Evolutionary conservation across 1,284 basidiomycete genomes (phyloP), one percentile per base, ranked within the genome.

Genomic region (Cryptococcus deneoformans): DNA sequence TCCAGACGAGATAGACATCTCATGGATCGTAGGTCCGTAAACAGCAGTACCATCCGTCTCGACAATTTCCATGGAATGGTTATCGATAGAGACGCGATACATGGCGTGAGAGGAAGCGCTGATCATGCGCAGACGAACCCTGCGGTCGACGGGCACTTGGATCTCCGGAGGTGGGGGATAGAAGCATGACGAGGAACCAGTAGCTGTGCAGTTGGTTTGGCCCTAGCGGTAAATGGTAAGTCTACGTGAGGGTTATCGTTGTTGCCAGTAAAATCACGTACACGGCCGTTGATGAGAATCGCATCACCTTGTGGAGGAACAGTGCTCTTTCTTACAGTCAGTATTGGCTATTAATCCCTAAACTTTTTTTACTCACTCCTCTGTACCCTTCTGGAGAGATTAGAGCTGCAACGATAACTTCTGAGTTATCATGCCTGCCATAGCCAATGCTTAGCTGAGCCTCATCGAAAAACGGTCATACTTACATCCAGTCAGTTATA

Each of bases 401-500:
- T 14, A 72, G 49, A 5, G 53, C 70, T 2, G 59, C 46, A 1
- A 63, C 58, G n/a, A 72, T 63, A 3, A 45, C 46, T n/a, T 58
- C 56, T 3, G 67, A 66, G 37, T 62, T 56, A 44, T 68, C 63
- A 53, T 70, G 57, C 60, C 67, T 68, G 36, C 14, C 9, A 16
- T n/a, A 5, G 3, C 40, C 10, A 50, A 46, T 12, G 5, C 29
- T 36, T 58, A 37, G 45, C 48, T 12, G 7, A 7, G 37, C 34
- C 47, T 5, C 29, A 36, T 8, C 24, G 5, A 37, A 6, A 11
- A 12, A 9, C 7, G 52, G 8, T 12, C 10, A 6, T 2, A 59
- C 66, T 61, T 39, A 69, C 67, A 67, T 60, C 69, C 69, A 71
- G 54, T 72, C 69, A 1, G 51, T 16, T 9, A 72, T 59, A n/a